A percentile compares a stretch with the other conserved stretches of the same genome.
phyloP scores from a whole-genome alignment of 2,329 filamentous ascomycete species.

The Leptographium wingfieldii region DNA sequence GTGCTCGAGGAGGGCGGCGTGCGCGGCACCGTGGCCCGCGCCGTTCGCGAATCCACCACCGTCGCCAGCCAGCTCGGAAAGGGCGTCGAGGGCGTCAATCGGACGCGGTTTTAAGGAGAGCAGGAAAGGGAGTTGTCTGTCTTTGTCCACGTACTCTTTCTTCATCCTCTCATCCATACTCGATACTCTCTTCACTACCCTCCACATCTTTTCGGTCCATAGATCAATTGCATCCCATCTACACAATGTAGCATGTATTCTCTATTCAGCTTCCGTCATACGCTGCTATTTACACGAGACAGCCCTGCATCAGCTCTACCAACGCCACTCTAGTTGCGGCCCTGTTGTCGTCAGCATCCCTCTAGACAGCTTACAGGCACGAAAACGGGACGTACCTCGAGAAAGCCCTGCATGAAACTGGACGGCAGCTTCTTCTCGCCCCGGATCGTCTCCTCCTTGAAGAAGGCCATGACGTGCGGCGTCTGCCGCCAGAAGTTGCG shows the following conservation, averaged over 20 bases:
- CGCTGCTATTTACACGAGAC: neutral
- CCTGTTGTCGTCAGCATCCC: neutral
- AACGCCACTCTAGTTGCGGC: neutral
- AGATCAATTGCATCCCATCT: neutral
- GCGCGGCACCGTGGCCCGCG: conserved; percentile 52
- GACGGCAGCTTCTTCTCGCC: conserved; percentile 66
- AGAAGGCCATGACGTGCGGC: conserved; percentile 92
- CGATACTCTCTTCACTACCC: no score
- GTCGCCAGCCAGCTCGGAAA: conserved; percentile 55
- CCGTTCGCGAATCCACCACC: conserved; percentile 57
- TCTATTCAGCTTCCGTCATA: neutral
- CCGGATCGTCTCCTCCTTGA: conserved; percentile 70
- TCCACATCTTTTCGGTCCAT: no score
- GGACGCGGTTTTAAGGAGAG: conserved; percentile 21
- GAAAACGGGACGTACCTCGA: conserved; percentile 54
- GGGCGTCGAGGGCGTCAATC: conserved; percentile 37
- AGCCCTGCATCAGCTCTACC: neutral
- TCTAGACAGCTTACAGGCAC: neutral
- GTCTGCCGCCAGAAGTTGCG: conserved; percentile 99
- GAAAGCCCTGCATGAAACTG: conserved; percentile 87
- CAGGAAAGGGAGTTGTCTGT: no score
- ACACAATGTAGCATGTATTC: neutral
- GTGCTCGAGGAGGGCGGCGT: conserved; percentile 62
- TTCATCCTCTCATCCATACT: no score
- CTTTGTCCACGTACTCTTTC: no score